Evolutionary conservation across 768 basidiomycete species (phyloP).

Genomic region (Termitomyces bulborhizus): DNA sequence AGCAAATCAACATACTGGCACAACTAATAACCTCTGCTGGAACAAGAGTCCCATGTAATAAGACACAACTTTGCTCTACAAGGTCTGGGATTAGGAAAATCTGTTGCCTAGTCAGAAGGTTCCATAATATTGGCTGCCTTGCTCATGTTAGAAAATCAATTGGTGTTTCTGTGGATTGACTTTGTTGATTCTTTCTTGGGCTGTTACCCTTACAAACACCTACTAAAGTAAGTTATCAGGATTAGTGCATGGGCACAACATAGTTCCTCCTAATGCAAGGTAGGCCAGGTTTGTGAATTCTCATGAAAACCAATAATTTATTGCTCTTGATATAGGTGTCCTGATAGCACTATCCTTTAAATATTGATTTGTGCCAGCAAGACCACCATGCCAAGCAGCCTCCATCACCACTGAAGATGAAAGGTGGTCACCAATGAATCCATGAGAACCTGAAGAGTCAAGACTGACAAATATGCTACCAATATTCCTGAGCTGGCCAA

Average conservation of each 20-base stretch:
- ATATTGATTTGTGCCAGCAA: constrained; percentile 32
- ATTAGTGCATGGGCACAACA: constrained; percentile 50
- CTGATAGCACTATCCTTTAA: constrained; percentile 35
- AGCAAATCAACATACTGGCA: constrained; percentile 41
- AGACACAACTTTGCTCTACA: constrained; percentile 48
- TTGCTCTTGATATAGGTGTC: constrained; percentile 36
- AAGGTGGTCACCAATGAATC: not conserved
- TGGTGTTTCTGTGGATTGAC: constrained; percentile 45
- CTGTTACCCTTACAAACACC: not conserved
- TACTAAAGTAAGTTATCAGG: constrained; percentile 36
- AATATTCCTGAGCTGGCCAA: constrained; percentile 63
- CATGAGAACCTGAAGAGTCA: not conserved
- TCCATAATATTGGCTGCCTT: not conserved
- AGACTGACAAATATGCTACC: constrained; percentile 42
- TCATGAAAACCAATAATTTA: constrained; percentile 59
- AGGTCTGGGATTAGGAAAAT: constrained; percentile 57
- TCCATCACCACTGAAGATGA: constrained; percentile 40
- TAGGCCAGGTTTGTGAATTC: constrained; percentile 52
- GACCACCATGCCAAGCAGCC: constrained; percentile 51
- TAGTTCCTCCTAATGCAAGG: constrained; percentile 46
- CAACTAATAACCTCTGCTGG: constrained; percentile 37
- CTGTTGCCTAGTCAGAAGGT: constrained; percentile 20
- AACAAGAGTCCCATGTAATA: constrained; percentile 44
- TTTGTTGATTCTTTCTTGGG: not conserved
- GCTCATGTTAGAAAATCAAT: constrained; percentile 56